Evolutionary conservation across 495 filamentous ascomycete species (phyloP), one percentile per base, ranked within the genome.

Genomic region (Pyronema omphalodes): DNA sequence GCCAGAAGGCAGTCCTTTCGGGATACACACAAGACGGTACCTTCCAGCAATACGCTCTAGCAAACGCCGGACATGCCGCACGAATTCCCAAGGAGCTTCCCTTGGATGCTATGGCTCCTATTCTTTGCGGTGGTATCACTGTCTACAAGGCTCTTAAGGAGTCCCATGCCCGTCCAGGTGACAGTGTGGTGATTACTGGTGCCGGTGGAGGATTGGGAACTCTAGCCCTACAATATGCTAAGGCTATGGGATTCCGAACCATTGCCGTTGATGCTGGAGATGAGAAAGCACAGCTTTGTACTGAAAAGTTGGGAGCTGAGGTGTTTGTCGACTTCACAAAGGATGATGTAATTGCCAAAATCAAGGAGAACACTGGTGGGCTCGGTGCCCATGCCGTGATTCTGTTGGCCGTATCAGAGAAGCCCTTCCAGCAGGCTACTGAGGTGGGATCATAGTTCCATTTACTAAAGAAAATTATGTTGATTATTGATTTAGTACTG

Each of bases 91-190:
- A 89, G 61, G 74, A 80, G 3, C 70, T 81, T 45, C 71, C 78
- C 46, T 79, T 94, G 18, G 88, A 88, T 60, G 84, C 76, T 14
- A 73, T 87, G 33, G 76, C 88, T 3, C 87, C 87, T 18, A 78
- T 93, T 45, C 76, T 94, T 9, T 91, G 85, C 64, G 87, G 85
- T 52, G 87, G 87, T 66, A 80, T 94, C 65, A 94, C 88, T 17
- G 87, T 91, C 58, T 94, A 93, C 73, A 93, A 93, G 70, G 88
- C 84, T 11, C 66, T 94, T 48, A 93, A 93, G 70, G 85, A 91
- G 66, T 84, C 83, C 1, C 78, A 77, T 9, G 80, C 72, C 0
- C 69, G 76, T 2, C 77, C 86, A 0, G 88, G 88, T 35, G 77
- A 93, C 67, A 81, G 74, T 17, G 79, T 94, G 9, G 86, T 84